These are phyloP conservation scores for Saccharomycopsis phalli DNA, from an alignment of 1,139 yeast species.

Conservation along the genomic window DNA sequence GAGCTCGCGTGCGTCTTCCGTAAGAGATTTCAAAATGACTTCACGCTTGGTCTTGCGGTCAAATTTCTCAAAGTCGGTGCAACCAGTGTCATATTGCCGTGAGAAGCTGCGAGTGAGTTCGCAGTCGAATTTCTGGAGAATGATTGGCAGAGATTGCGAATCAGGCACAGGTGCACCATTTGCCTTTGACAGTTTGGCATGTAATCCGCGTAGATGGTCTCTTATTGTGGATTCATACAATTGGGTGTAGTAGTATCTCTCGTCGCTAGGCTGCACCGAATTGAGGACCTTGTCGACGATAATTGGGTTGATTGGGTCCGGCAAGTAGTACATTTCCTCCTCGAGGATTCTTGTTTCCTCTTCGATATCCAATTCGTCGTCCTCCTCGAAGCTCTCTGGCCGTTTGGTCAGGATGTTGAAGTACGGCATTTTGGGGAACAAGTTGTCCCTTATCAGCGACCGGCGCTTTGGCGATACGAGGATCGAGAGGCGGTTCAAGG, in stretches of 20 bases:
- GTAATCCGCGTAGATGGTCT: neutral
- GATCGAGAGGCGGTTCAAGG: constrained; percentile 9
- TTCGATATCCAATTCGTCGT: neutral
- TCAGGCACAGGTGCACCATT: neutral
- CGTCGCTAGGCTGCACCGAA: neutral
- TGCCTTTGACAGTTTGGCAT: neutral
- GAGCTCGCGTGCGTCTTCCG: constrained; percentile 12
- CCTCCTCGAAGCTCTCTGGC: neutral
- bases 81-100: constrained; percentile 4
- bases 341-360: neutral
- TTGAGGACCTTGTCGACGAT: constrained; percentile 7
- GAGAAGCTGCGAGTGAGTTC: constrained; percentile 8
- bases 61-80: constrained; percentile 9
- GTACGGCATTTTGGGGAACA: constrained; percentile 13
- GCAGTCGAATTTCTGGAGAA: constrained; percentile 7
- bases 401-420: constrained; percentile 1
- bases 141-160: neutral
- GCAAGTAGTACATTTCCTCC: constrained; percentile 10
- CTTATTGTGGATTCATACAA: constrained; percentile 5
- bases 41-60: constrained; percentile 14
- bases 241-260: constrained; percentile 13
- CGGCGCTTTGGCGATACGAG: constrained; percentile 6
- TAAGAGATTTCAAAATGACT: constrained; percentile 3
- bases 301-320: constrained; percentile 13
- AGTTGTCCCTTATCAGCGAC: constrained; percentile 1